These are phyloP conservation scores for Sergeia podlipaevii DNA, from an alignment of 208 protist genomes.

Conservation along the genomic window DNA sequence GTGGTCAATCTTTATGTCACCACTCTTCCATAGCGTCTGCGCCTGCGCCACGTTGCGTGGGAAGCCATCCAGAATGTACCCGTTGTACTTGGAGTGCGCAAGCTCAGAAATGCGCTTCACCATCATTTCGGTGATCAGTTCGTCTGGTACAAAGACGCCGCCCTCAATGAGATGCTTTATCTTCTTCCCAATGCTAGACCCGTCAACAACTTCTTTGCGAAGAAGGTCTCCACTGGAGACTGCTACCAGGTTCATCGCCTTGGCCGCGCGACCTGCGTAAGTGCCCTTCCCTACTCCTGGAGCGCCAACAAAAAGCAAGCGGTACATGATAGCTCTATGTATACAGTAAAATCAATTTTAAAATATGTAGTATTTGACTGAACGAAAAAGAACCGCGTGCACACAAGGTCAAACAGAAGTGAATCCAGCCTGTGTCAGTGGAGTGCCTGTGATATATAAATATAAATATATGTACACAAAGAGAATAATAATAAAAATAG, in stretches of 20 bases:
- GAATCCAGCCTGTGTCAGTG: too few relatives aligned
- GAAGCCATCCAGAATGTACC: constrained; percentile 93
- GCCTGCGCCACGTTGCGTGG: constrained; percentile 90
- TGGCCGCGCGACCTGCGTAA: constrained; percentile 78
- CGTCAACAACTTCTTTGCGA: constrained; percentile 60
- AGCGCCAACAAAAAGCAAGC: constrained; percentile 85
- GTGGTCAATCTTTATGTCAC: constrained; percentile 50
- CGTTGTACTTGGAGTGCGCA: constrained; percentile 13
- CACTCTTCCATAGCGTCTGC: constrained; percentile 34
- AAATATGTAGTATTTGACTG: too few relatives aligned
- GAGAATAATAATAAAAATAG: too few relatives aligned
- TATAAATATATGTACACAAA: too few relatives aligned
- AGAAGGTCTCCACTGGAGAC: constrained; percentile 93
- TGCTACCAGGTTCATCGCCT: constrained; percentile 62
- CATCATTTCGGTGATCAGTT: constrained; percentile 71
- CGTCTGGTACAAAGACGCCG: constrained; percentile 75
- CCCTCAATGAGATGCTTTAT: constrained; percentile 51
- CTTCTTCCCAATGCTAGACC: constrained; percentile 32
- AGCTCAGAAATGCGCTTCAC: constrained; percentile 22
- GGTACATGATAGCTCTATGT: too few relatives aligned
- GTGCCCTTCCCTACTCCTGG: constrained; percentile 94
- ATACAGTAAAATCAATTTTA: too few relatives aligned
- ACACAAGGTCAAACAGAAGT: too few relatives aligned
- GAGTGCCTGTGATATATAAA: too few relatives aligned
- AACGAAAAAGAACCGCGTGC: too few relatives aligned